Conservation (phyloP, 352 stramenopile species). For the Globisporangium takayamanum region DNA sequence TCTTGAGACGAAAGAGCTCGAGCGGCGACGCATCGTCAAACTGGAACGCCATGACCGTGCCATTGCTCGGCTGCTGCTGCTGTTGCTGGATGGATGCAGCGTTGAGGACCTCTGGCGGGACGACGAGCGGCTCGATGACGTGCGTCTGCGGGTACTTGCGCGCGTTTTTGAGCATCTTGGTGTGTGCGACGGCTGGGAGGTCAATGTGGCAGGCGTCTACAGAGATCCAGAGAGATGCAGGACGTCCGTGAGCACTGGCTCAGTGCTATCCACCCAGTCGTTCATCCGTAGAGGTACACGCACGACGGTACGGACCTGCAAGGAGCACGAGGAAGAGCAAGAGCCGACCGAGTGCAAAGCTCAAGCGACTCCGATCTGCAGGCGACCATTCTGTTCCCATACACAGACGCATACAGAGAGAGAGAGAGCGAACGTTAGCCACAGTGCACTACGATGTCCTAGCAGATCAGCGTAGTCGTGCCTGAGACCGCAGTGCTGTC, state of each 20-base stretch:
- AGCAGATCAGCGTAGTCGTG: not conserved
- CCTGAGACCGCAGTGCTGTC: constrained; percentile 62
- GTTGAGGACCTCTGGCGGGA: not conserved
- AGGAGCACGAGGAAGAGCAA: constrained; percentile 94
- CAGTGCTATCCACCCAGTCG: not conserved
- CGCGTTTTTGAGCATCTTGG: constrained; percentile 91
- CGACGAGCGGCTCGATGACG: not conserved
- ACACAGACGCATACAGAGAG: not conserved
- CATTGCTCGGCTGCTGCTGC: not conserved
- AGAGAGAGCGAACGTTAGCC: not conserved
- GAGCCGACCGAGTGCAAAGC: constrained; percentile 95
- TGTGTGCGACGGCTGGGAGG: constrained; percentile 78
- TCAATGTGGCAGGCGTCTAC: constrained; percentile 87
- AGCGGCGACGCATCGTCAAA: constrained; percentile 47
- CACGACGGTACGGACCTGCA: constrained; percentile 27
- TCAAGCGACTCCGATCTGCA: constrained; percentile 84
- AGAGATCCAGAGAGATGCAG: not conserved
- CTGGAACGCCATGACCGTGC: not conserved
- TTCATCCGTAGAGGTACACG: not conserved
- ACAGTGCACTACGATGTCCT: not conserved
- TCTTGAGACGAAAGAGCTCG: constrained; percentile 44
- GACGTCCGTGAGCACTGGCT: not conserved
- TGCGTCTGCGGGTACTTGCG: constrained; percentile 71
- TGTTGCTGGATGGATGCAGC: not conserved
- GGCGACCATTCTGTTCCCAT: constrained; percentile 43